Evolutionary conservation across 768 basidiomycete genomes (phyloP), one percentile per base, ranked within the genome.

Genomic region (Trichaptum fuscoviolaceum): DNA sequence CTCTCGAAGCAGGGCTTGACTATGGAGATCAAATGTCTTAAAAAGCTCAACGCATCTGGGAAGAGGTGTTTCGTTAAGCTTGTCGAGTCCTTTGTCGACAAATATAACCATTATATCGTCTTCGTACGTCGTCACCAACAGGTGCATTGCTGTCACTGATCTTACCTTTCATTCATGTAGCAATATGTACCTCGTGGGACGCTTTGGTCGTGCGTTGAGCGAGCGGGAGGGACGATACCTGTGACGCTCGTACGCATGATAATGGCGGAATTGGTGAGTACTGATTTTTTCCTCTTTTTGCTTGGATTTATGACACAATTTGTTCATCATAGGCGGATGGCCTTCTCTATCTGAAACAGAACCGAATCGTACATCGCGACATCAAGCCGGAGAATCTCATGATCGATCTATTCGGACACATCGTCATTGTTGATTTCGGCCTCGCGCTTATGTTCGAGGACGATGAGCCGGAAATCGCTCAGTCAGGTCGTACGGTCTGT

Each of bases 371-470:
- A 10, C 84, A 85, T 74, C 75, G 81, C 24, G 84, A 85, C 70
- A 68, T 85, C 69, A 85, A 85, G 74, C 73, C 82, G 35, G 84
- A 85, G 70, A 85, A 85, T 69, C 77, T 85, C 60, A 71, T 85
- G 30, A 73, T 81, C 35, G 78, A 79, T 63, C 65, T 69, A 6
- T 58, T 42, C 24, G 70, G 70, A 23, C 70, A 70, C 20, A 30
- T 70, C 62, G 57, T 61, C n/a, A 6, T 70, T 25, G 67, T 62
- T 34, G 70, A 70, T 57, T 70, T 70, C 58, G 70, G 70, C 23
- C 68, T 74, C 30, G 67, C 70, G 2, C 30, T 58, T 20, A 63
- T 66, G 23, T 64, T 73, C 57, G 64, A 67, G 42, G 68, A 76
- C 69, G 69, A 80, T 12, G 79, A 79, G 17, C 77, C 77, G 35